Evolutionary conservation across 495 filamentous ascomycete genomes (phyloP).

Genomic region (Elasticomyces elasticus): DNA sequence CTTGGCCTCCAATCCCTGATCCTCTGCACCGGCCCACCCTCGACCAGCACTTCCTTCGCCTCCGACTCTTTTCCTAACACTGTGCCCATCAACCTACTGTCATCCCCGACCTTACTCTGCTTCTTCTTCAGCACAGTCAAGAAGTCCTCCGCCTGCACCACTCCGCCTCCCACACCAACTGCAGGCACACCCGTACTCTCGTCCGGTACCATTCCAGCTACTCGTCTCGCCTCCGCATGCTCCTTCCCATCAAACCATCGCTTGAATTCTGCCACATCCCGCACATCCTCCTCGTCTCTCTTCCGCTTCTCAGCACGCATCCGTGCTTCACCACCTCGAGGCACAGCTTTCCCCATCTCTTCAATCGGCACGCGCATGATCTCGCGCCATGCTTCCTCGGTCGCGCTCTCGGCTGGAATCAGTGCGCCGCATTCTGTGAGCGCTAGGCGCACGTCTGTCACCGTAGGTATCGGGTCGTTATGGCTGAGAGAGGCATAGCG

Average conservation of each 20-base stretch:
- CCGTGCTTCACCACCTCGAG: slow-evolving; percentile 6
- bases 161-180: slow-evolving; percentile 28
- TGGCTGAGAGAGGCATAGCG: slow-evolving; percentile 46
- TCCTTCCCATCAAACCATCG: slow-evolving; percentile 59
- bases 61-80: slow-evolving; percentile 53
- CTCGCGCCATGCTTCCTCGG: slow-evolving; percentile 48
- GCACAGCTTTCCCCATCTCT: slow-evolving; percentile 21
- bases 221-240: slow-evolving; percentile 62
- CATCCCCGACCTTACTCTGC: slow-evolving; percentile 60
- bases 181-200: slow-evolving; percentile 23
- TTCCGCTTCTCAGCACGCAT: slow-evolving; percentile 24
- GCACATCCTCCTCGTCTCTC: slow-evolving; percentile 56
- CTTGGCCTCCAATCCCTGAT: slow-evolving; percentile 52
- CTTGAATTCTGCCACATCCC: slow-evolving; percentile 62
- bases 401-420: slow-evolving; percentile 46
- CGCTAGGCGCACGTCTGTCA: slow-evolving; percentile 75
- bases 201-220: slow-evolving; percentile 44
- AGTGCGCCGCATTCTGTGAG: slow-evolving; percentile 65
- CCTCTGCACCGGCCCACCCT: slow-evolving; percentile 58
- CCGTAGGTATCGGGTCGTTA: slow-evolving; percentile 40
- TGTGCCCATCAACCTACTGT: slow-evolving; percentile 70
- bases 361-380: slow-evolving; percentile 27
- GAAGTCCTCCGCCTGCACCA: slow-evolving; percentile 58
- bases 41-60: slow-evolving; percentile 55
- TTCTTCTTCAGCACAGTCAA: slow-evolving; percentile 41